Base-by-base conservation (phyloP, 2,329 filamentous ascomycete species). In the Macroventuria anomochaeta region DNA sequence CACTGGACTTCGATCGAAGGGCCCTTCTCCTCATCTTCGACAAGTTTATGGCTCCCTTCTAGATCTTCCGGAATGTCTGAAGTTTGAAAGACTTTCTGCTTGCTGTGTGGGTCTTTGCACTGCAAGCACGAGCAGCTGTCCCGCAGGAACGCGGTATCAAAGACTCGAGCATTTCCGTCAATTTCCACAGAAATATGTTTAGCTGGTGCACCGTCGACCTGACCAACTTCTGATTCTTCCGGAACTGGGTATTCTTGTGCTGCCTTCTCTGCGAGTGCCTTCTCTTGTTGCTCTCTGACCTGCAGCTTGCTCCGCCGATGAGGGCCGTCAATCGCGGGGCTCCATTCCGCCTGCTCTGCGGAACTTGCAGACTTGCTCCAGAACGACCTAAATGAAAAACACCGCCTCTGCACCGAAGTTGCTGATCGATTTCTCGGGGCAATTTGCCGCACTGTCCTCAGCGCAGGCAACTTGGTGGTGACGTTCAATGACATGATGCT, bases 81-180 rank as follows among this genome's bases (percentile, higher is more conserved):
- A 1, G 86, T 87, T 48, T 83, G 81, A 71, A 90, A 90, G 31
- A 78, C 77, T 73, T 88, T 88, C 68, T 88, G 85, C 34, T 79
- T 81, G 13, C 84, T 85, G 34, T 82, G 81, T 3, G 80, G 76
- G 66, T 88, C 81, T 26, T 85, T 77, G 65, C 85, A 88, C 37
- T 58, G 64, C n/a, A 76, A 60, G 67, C 85, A 88, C 17, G 75
- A 67, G 73, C 86, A 88, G 51, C 80, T 74, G 68, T 88, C 85
- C 31, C 86, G 81, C 17, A 88, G 71, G 46, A 74, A 74, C 7
- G 65, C 68, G 17, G 68, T 64, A 52, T 75, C 71, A 38, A 75
- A 74, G 12, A 63, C 44, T 28, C 63, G 65, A 23, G 55, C 36
- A 25, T 64, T 61, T 17, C 69, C 70, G 49, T 74, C 69, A 26